Evolutionary conservation across 768 basidiomycete genomes (phyloP), one percentile per base, ranked within the genome.

Genomic region (Boletus bicolor): DNA sequence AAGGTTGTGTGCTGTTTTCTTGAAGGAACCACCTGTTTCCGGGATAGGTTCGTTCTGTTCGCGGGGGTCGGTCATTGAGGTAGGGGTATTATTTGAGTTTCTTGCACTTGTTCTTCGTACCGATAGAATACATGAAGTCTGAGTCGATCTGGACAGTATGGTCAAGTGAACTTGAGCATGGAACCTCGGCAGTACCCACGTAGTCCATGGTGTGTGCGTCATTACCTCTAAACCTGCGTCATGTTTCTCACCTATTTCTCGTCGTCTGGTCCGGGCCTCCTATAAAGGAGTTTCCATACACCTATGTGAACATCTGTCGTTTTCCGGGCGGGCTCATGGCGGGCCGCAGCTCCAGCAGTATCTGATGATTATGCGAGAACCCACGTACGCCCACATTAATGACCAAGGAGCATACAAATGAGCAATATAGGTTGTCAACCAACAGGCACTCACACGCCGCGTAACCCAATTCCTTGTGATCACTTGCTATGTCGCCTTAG

Each of bases 1-100:
- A 60, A n/a, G 69, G 69, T 30, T 44, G 15, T 28, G 15, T 39
- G 1, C 15, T 70, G 14, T 48, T 67, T 53, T 32, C 28, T 39
- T 60, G 57, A 68, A 52, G 34, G 37, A 21, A 26, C 4, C 12
- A 1, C 15, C 19, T 17, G 6, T 35, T 24, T 5, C 7, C n/a
- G 14, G n/a, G 26, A 42, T 26, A 38, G 26, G 35, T 21, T 19
- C 5, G 3, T 30, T 56, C 14, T 41, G 19, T 26, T 44, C 34
- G 26, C 17, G 14, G 1, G 5, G 19, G 24, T 43, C 32, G 26
- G 7, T 39, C 12, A 9, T 37, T 17, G 32, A 36, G 26, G 32
- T 41, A 15, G 43, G 11, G 24, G 14, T n/a, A 46, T 30, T 34
- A 14, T 46, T 56, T 0, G 24, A 10, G 34, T 43, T 32, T 36